Base-by-base conservation (phyloP, 768 basidiomycete species). In the Dendrothele bispora region DNA sequence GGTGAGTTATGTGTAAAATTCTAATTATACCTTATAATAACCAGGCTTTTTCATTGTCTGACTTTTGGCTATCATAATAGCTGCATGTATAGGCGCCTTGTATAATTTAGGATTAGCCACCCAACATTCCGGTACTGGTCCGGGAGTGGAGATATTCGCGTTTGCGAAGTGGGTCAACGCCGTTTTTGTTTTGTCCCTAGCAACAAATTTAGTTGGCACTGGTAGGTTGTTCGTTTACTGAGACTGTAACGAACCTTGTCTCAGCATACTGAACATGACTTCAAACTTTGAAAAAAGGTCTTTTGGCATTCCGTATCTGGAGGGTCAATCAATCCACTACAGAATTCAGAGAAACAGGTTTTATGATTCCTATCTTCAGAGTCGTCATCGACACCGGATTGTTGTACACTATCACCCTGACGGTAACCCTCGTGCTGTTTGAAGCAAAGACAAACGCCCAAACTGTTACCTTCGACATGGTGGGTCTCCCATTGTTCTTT, bases 331-430 rank as follows among this genome's bases (percentile, higher is more conserved):
- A 10, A n/a, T 10, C 10, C n/a, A 32, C 30, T 10, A n/a, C 30
- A 32, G 10, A 32, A 32, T 32, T 32, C 30, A n/a, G 10, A n/a
- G n/a, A n/a, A n/a, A n/a, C 30, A n/a, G n/a, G n/a, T n/a, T n/a
- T n/a, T 32, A 10, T 32, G 30, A 32, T 32, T 10, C 30, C 30
- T n/a, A 27, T 69, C 4, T 45, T 71, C 15, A 53, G 51, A 22
- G 58, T 68, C 24, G 57, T 71, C 39, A 43, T 70, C 48, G 70
- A 71, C 46, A 63, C 68, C 11, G 70, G 70, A 20, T 46, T 55
- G n/a, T 57, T 71, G 11, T 71, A 71, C 44, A 65, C 66, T 4
- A 7, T 64, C 44, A 63, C 66, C 4, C 64, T 70, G 43, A 52
- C 63, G 24, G 50, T 60, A 7, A 57, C 61, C 4, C 51, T 71